Evolutionary conservation across 495 filamentous ascomycete species (phyloP).

Genomic region (Podospora pseudocomata): DNA sequence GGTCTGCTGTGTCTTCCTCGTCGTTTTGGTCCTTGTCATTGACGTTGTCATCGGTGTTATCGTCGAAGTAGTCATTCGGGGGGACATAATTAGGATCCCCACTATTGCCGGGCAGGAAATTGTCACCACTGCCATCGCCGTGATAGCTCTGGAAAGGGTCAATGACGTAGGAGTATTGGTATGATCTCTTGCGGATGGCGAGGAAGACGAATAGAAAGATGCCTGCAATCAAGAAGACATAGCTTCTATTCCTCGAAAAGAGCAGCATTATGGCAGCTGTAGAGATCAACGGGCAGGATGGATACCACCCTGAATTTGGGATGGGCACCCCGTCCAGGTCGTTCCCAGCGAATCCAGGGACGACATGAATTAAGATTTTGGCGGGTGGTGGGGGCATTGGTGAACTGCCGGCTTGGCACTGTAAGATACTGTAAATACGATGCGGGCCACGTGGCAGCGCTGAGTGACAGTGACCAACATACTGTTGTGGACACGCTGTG

Average conservation of each 20-base stretch:
- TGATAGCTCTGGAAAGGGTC: neutral
- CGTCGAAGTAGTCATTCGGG: neutral
- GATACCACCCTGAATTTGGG: neutral
- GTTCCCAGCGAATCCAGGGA: neutral
- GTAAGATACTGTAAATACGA: neutral
- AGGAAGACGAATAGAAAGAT: slow-evolving; percentile 4
- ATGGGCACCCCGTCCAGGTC: neutral
- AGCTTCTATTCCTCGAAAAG: slow-evolving; percentile 8
- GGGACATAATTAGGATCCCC: neutral
- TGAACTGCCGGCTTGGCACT: neutral
- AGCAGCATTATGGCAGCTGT: neutral
- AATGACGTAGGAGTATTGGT: neutral
- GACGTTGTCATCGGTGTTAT: neutral
- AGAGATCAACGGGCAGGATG: neutral
- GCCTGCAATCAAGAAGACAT: slow-evolving; percentile 1
- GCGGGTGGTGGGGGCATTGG: neutral
- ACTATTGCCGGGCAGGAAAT: neutral
- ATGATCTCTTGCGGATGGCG: slow-evolving; percentile 3
- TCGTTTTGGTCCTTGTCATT: neutral
- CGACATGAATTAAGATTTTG: neutral
- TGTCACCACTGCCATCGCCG: neutral
- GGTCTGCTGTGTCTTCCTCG: neutral
- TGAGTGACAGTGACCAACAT: neutral
- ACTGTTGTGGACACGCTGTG: too few species aligned
- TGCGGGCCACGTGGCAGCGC: neutral